Percentiles rank a stretch among this genome's conserved stretches.
Conservation (phyloP, 495 filamentous ascomycete genomes). For the Aspergillus affinis region DNA sequence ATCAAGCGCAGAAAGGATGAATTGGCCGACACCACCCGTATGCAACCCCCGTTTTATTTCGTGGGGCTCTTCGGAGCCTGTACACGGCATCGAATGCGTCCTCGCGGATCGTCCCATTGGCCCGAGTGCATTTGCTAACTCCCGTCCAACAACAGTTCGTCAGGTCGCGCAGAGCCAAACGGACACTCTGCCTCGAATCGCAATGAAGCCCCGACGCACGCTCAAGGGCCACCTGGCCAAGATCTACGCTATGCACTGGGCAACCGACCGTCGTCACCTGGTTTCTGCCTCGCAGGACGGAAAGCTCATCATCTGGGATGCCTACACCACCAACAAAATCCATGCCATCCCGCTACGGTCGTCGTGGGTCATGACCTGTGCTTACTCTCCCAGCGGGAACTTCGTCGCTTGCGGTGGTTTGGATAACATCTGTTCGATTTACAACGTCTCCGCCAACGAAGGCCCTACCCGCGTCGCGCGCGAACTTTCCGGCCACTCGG, state of each 20-base stretch:
- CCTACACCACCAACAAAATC: slow-evolving; percentile 99
- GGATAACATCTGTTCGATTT: slow-evolving; percentile 99
- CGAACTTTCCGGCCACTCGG: slow-evolving; percentile 94
- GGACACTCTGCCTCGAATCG: slow-evolving; percentile 84
- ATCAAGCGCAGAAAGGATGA: slow-evolving; percentile 99
- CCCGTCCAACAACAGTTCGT: slow-evolving; percentile 64
- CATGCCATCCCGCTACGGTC: slow-evolving; percentile 98
- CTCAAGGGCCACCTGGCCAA: slow-evolving; percentile 97
- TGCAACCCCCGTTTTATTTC: slow-evolving; percentile 39
- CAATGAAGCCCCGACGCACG: slow-evolving; percentile 94
- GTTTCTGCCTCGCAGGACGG: slow-evolving; percentile 98
- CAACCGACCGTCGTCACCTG: slow-evolving; percentile 94
- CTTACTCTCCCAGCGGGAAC: slow-evolving; percentile 97
- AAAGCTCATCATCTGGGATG: slow-evolving; percentile 99
- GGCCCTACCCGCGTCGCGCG: slow-evolving; percentile 95
- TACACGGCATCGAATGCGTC: background rate
- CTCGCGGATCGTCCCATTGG: slow-evolving; percentile 5
- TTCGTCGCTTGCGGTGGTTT: slow-evolving; percentile 97
- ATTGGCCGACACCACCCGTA: slow-evolving; percentile 94
- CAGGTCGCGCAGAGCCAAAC: slow-evolving; percentile 86
- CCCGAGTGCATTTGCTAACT: background rate
- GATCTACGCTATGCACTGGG: slow-evolving; percentile 99
- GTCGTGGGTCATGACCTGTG: slow-evolving; percentile 99
- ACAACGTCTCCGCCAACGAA: slow-evolving; percentile 95
- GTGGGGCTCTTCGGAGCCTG: background rate